Evolutionary conservation across 805 yeast species (phyloP).

Genomic region (Hanseniaspora singularis): DNA sequence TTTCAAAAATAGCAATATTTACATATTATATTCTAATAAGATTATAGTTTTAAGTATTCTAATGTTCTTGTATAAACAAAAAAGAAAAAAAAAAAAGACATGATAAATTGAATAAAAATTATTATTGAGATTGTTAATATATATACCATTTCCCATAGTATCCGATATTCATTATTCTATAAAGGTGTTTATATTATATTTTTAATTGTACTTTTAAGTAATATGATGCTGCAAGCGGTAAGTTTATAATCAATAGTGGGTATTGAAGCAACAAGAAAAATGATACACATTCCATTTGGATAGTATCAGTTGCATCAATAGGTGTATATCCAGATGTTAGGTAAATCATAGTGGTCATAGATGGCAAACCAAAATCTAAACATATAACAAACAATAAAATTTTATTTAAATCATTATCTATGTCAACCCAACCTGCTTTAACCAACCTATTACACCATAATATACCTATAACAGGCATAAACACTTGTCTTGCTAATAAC

Average conservation of each 20-base stretch:
- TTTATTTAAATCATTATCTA: constrained; percentile 29
- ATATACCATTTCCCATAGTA: too few species aligned
- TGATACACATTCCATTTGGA: constrained; percentile 76
- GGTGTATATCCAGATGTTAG: constrained; percentile 80
- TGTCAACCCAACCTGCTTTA: constrained; percentile 53
- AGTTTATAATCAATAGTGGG: constrained; percentile 47
- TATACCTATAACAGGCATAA: constrained; percentile 74
- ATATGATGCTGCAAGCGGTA: constrained; percentile 48
- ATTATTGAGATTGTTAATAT: too few species aligned
- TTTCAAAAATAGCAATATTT: not conserved
- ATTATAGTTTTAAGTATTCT: too few species aligned
- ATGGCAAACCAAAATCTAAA: constrained; percentile 69
- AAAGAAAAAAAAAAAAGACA: not conserved
- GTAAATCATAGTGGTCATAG: constrained; percentile 80
- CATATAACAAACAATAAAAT: constrained; percentile 66
- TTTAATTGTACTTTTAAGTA: constrained; percentile 29
- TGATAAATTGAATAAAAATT: too few species aligned
- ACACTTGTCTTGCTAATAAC: constrained; percentile 46
- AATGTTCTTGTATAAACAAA: too few species aligned
- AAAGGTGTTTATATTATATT: constrained; percentile 17
- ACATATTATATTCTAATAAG: too few species aligned
- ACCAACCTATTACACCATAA: constrained; percentile 50
- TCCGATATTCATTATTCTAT: constrained; percentile 3
- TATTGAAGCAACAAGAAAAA: constrained; percentile 65
- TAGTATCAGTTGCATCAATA: constrained; percentile 34